Evolutionary conservation across 495 filamentous ascomycete species (phyloP).

Genomic region (Daldinia decipiens): DNA sequence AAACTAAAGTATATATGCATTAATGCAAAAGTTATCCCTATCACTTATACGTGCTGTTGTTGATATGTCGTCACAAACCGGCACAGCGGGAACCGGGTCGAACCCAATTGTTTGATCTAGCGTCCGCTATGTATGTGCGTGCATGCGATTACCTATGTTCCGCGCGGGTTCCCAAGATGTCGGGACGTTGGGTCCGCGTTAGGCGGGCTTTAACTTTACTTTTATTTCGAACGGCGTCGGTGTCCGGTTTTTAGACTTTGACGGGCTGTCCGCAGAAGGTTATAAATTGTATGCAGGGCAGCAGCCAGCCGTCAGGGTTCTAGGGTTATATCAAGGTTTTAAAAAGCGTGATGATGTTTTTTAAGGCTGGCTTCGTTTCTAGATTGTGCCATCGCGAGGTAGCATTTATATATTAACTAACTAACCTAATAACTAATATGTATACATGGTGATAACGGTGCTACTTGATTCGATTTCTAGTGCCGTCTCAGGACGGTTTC

Average conservation of each 20-base stretch:
- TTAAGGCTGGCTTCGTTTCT: not conserved
- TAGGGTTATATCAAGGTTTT: too few relatives aligned
- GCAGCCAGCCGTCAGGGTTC: too few relatives aligned
- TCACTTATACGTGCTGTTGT: not conserved
- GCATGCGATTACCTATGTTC: conserved; percentile 5
- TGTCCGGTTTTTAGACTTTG: conserved; percentile 8
- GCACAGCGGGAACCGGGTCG: conserved; percentile 6
- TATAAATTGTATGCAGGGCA: not conserved
- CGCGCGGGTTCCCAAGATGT: not conserved
- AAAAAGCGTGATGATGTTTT: not conserved
- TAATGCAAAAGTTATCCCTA: not conserved
- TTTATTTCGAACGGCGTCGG: not conserved
- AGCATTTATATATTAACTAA: not conserved
- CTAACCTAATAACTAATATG: too few relatives aligned
- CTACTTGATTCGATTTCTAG: conserved; percentile 3
- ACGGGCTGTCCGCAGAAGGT: not conserved
- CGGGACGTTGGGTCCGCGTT: conserved; percentile 2
- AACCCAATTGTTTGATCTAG: conserved; percentile 22
- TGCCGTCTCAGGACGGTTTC: conserved; percentile 50
- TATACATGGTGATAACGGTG: not conserved
- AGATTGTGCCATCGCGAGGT: not conserved
- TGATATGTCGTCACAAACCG: not conserved
- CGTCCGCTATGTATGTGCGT: not conserved
- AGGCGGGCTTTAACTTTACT: not conserved
- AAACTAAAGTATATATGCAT: conserved; percentile 32